Conservation (phyloP, 106 monocot genomes). For the Dendrobium officinale region DNA sequence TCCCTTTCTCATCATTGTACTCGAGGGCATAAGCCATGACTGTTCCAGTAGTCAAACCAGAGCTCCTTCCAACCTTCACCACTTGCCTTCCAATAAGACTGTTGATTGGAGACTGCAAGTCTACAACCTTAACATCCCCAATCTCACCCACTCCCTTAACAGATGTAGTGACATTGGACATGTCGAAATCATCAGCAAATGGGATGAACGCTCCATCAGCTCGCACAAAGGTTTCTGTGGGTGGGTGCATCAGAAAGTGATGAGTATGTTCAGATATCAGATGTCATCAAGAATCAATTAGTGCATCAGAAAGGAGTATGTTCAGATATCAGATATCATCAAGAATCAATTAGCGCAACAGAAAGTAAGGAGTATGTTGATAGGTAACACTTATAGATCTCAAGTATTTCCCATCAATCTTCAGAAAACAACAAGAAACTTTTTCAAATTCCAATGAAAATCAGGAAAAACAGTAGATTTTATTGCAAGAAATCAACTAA, state of each 20-base stretch:
- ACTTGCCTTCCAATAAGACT: constrained; percentile 80
- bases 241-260: constrained; percentile 28
- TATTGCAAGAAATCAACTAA: too few relatives aligned
- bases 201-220: constrained; percentile 97
- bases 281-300: constrained; percentile 6
- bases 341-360: too few relatives aligned
- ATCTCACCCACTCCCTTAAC: constrained; percentile 85
- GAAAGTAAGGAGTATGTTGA: too few relatives aligned
- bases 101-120: constrained; percentile 73
- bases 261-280: constrained; percentile 20
- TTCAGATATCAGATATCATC: too few relatives aligned
- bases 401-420: too few relatives aligned
- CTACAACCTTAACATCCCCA: constrained; percentile 68
- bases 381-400: too few relatives aligned
- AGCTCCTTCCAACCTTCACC: constrained; percentile 85
- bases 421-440: too few relatives aligned
- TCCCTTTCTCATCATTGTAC: constrained; percentile 91
- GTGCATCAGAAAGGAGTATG: too few relatives aligned
- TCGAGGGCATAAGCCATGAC: constrained; percentile 86
- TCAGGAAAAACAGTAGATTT: too few relatives aligned
- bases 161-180: constrained; percentile 56
- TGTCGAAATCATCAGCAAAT: constrained; percentile 73
- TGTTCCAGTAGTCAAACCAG: constrained; percentile 77
- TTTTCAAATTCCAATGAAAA: too few relatives aligned
- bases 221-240: constrained; percentile 89